Conservation (phyloP, 768 basidiomycete genomes). For the Trichaptum fuscoviolaceum region DNA sequence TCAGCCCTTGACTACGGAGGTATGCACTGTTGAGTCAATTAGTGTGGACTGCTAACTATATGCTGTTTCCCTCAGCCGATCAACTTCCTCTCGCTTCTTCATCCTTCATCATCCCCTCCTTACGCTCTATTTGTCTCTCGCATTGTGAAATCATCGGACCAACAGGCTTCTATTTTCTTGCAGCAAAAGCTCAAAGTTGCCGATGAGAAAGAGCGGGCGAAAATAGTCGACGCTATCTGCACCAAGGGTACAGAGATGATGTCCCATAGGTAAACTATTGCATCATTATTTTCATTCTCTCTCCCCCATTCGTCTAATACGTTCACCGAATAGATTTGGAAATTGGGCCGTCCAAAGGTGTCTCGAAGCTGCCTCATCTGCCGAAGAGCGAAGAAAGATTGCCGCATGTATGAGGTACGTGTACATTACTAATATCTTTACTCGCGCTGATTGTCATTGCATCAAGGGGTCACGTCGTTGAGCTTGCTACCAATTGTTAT, state of each 20-base stretch:
- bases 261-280: conserved; percentile 62
- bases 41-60: conserved; percentile 12
- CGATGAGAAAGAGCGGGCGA: conserved; percentile 66
- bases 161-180: conserved; percentile 86
- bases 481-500: conserved; percentile 84
- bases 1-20: not conserved
- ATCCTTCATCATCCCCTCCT: conserved; percentile 80
- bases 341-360: conserved; percentile 91
- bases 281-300: not conserved
- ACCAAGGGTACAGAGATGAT: conserved; percentile 87
- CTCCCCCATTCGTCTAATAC: conserved; percentile 2
- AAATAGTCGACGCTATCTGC: conserved; percentile 86
- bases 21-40: not conserved
- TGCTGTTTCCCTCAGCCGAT: conserved; percentile 52
- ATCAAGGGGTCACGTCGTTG: conserved; percentile 74
- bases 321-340: conserved; percentile 55
- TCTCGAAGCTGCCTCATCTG: conserved; percentile 69
- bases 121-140: conserved; percentile 78
- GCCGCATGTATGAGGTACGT: conserved; percentile 80
- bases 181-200: conserved; percentile 90
- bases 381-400: conserved; percentile 74
- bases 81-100: conserved; percentile 81
- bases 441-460: not conserved
- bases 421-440: not conserved
- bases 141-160: conserved; percentile 86